A percentile compares a stretch with the other conserved stretches of the same genome.
Evolutionary conservation across 164 flowering plant genomes (phyloP).

Genomic region (Magnolia changhungtana): DNA sequence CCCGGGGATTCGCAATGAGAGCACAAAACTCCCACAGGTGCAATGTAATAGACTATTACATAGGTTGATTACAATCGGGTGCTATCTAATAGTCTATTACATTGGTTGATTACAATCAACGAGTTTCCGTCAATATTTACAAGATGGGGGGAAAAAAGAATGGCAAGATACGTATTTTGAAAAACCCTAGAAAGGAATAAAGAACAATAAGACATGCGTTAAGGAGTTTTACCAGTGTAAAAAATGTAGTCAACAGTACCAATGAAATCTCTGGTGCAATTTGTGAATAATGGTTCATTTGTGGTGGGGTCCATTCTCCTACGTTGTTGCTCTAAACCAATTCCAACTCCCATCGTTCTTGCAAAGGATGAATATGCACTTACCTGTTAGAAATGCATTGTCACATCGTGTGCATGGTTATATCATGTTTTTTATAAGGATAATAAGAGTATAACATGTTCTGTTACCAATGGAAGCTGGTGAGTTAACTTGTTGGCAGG

Average conservation of each 20-base stretch:
- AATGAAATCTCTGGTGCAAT: conserved; percentile 90
- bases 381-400: conserved; percentile 47
- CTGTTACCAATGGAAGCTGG: conserved; percentile 83
- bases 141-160: neutral
- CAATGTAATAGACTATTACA: no score
- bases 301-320: conserved; percentile 80
- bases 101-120: no score
- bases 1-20: no score
- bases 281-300: conserved; percentile 91
- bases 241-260: conserved; percentile 97
- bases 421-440: neutral
- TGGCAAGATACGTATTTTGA: neutral
- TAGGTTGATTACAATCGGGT: no score
- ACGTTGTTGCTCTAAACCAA: conserved; percentile 68
- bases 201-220: neutral
- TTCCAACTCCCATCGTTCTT: conserved; percentile 58
- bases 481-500: conserved; percentile 76
- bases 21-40: no score
- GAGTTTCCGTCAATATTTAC: no score
- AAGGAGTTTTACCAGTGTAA: conserved; percentile 65
- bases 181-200: neutral
- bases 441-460: neutral
- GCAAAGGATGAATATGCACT: conserved; percentile 99
- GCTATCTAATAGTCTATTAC: no score
- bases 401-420: neutral